Percentiles rank a stretch among this genome's conserved stretches.
These are phyloP conservation scores for Paraconiothyrium brasiliense DNA, from an alignment of 2,329 filamentous ascomycete genomes.

Conservation along the genomic window DNA sequence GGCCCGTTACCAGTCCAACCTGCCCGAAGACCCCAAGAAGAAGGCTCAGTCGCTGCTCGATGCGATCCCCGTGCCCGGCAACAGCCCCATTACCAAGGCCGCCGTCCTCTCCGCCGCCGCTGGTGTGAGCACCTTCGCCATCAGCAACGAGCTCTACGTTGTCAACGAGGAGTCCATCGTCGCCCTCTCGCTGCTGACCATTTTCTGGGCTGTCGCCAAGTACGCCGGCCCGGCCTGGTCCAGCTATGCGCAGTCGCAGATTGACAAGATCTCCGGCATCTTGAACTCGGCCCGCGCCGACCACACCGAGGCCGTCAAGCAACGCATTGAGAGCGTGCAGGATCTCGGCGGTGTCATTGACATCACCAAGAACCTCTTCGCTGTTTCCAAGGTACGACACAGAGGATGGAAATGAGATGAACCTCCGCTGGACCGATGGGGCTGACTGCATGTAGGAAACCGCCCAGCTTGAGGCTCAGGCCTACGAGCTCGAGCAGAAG, in stretches of 20 bases:
- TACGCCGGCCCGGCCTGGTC: conserved; percentile 92
- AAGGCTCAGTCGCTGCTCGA: conserved; percentile 97
- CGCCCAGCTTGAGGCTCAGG: conserved; percentile 92
- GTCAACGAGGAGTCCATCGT: conserved; percentile 99
- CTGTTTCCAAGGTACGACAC: conserved; percentile 90
- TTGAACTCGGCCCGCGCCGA: conserved; percentile 92
- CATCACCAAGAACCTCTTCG: conserved; percentile 95
- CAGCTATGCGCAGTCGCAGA: conserved; percentile 90
- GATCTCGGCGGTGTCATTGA: conserved; percentile 95
- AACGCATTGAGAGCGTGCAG: conserved; percentile 91
- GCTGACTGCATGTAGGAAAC: conserved; percentile 75
- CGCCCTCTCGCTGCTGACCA: conserved; percentile 88
- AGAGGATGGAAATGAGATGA: conserved; percentile 15
- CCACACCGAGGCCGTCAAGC: conserved; percentile 95
- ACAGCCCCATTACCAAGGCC: conserved; percentile 91
- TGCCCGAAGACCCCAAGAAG: conserved; percentile 92
- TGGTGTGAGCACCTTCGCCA: conserved; percentile 89
- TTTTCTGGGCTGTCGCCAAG: conserved; percentile 92
- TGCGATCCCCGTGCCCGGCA: conserved; percentile 90
- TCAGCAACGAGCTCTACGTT: conserved; percentile 99
- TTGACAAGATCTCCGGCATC: conserved; percentile 92
- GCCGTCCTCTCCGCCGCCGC: conserved; percentile 94
- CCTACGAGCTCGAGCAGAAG: conserved; percentile 96
- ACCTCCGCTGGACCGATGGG: conserved; percentile 32
- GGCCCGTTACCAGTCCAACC: conserved; percentile 76